These are phyloP conservation scores for Climacium dendroides DNA, from an alignment of 225 moss, liverwort and hornwort species.

Conservation along the genomic window DNA sequence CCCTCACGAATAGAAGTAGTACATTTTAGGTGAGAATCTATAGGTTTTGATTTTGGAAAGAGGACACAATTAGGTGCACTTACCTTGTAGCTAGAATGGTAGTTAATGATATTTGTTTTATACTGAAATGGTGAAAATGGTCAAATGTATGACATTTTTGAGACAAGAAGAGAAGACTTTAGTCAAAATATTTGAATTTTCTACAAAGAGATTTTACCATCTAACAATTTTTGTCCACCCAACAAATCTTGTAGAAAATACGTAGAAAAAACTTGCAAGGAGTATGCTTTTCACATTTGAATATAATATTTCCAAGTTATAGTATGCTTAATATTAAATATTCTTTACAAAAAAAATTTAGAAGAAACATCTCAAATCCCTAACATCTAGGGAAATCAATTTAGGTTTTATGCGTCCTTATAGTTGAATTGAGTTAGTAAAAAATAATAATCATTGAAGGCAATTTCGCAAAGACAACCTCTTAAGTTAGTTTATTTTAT, in stretches of 20 bases:
- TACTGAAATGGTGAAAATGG: rapidly evolving
- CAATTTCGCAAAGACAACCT: neutral
- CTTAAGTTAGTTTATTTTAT: rapidly evolving
- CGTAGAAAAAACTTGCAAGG: no score
- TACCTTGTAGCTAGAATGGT: neutral
- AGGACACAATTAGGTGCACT: rapidly evolving
- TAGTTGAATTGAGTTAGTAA: neutral
- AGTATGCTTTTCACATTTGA: neutral
- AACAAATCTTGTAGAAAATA: neutral
- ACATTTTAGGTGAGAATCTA: neutral
- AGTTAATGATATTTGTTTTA: neutral
- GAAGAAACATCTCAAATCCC: neutral
- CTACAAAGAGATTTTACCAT: no score
- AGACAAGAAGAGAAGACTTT: neutral
- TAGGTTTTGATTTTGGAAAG: no score
- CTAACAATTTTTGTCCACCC: no score
- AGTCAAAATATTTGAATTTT: neutral
- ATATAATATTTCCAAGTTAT: neutral
- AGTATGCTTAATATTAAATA: neutral
- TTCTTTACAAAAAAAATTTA: neutral
- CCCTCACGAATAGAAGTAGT: rapidly evolving
- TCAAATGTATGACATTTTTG: rapidly evolving
- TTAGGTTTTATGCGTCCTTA: neutral
- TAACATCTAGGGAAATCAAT: neutral
- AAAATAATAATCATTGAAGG: neutral